Percentiles rank a stretch among this genome's conserved stretches.
phyloP scores from a whole-genome alignment of 2,329 filamentous ascomycete species.

The Cordyceps tenuipes region DNA sequence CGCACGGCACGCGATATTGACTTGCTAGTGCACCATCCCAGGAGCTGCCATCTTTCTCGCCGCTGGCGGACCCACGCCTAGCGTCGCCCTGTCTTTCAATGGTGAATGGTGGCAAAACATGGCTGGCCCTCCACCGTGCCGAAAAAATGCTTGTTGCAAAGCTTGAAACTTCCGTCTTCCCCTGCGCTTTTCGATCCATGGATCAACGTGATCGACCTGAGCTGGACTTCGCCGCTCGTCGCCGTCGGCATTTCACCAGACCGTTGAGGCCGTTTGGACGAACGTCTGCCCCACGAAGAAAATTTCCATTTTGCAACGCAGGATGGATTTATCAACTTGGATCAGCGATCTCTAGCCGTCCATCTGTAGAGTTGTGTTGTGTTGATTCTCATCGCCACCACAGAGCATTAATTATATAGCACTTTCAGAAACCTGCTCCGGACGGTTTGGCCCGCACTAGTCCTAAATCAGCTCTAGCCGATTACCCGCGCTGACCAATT shows the following conservation, averaged over 20 bases:
- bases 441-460: not conserved
- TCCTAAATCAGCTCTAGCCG: not conserved
- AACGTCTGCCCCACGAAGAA: not conserved
- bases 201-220: not conserved
- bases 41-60: not conserved
- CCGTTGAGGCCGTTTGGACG: not conserved
- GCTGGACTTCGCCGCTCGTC: not conserved
- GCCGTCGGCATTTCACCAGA: not conserved
- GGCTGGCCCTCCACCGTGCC: not conserved
- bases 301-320: not conserved
- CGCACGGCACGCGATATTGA: not conserved
- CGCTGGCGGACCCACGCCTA: not conserved
- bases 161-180: not conserved
- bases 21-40: not conserved
- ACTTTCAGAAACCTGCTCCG: not conserved
- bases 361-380: not conserved
- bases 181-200: not conserved
- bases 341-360: not conserved
- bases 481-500: not conserved
- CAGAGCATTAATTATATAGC: not conserved
- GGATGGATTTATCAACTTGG: not conserved
- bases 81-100: not conserved
- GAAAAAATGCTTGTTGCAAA: not conserved
- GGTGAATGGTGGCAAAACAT: not conserved
- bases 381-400: not conserved